Evolutionary conservation across 768 basidiomycete species (phyloP).

Genomic region (Hypholoma sublateritium): DNA sequence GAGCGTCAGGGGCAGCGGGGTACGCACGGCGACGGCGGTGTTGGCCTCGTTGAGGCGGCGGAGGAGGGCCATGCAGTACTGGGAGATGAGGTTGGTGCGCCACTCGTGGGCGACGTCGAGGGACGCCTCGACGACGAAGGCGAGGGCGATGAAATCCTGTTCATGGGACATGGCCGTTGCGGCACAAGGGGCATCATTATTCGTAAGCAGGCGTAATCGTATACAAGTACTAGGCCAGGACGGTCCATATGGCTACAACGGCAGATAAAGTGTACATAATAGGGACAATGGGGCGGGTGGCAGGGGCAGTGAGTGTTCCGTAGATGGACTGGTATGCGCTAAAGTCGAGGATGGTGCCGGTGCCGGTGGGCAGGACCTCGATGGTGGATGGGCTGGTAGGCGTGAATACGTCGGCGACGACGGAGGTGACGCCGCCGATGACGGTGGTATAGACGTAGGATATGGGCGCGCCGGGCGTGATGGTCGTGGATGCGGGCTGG

Average conservation of each 20-base stretch:
- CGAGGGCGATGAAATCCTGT: constrained; percentile 41
- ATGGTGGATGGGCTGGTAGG: constrained; percentile 37
- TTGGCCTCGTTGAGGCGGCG: constrained; percentile 45
- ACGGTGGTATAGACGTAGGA: constrained; percentile 53
- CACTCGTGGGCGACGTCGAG: constrained; percentile 53
- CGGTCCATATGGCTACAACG: neutral
- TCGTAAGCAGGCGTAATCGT: too few relatives aligned
- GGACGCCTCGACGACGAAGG: constrained; percentile 63
- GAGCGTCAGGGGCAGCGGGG: neutral
- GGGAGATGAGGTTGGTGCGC: constrained; percentile 19
- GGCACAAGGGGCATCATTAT: neutral
- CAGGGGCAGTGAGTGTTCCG: constrained; percentile 12
- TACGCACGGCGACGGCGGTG: constrained; percentile 23
- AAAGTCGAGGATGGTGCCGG: constrained; percentile 35
- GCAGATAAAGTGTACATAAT: neutral
- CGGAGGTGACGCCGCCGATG: constrained; percentile 33
- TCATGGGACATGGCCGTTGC: constrained; percentile 21
- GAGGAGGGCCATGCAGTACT: neutral
- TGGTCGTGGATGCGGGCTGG: constrained; percentile 41
- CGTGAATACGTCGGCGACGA: constrained; percentile 36
- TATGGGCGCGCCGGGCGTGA: constrained; percentile 44
- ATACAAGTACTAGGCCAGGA: neutral
- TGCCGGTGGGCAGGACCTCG: constrained; percentile 17
- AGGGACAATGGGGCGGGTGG: neutral
- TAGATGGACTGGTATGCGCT: constrained; percentile 31